Conservation (phyloP, 2,329 filamentous ascomycete genomes). For the Colletotrichum sublineola region DNA sequence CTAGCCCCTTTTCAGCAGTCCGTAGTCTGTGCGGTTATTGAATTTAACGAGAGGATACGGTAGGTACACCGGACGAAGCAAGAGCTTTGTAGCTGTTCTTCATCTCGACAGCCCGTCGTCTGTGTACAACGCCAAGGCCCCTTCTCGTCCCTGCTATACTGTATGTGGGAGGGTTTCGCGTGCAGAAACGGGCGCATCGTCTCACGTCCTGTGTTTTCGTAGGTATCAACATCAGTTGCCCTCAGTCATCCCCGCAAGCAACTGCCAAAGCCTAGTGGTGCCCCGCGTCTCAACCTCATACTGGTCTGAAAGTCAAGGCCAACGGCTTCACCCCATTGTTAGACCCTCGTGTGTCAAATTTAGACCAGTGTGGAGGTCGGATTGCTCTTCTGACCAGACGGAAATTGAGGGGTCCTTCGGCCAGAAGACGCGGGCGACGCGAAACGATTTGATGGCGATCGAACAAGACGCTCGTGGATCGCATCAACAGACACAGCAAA, state of each 20-base stretch:
- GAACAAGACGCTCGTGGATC: constrained; percentile 4
- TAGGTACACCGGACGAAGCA: neutral
- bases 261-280: constrained; percentile 17
- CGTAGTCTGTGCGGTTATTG: no score
- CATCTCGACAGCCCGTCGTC: constrained; percentile 3
- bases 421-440: neutral
- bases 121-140: constrained; percentile 14
- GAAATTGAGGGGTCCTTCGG: neutral
- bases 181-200: constrained; percentile 27
- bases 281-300: constrained; percentile 33
- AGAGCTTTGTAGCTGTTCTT: constrained; percentile 12
- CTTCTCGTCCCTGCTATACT: constrained; percentile 26
- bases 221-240: constrained; percentile 28
- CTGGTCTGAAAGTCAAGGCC: constrained; percentile 31
- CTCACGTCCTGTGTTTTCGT: constrained; percentile 15
- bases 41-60: no score
- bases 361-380: constrained; percentile 19
- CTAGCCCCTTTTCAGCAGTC: no score
- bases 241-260: constrained; percentile 19
- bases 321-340: constrained; percentile 16
- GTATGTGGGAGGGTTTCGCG: constrained; percentile 1
- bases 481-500: neutral
- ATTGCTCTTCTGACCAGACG: constrained; percentile 6
- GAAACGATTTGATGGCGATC: constrained; percentile 9
- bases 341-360: constrained; percentile 20